A percentile compares a stretch with the other conserved stretches of the same genome.
Evolutionary conservation across 495 filamentous ascomycete species (phyloP).

Genomic region (Xylaria scruposa): DNA sequence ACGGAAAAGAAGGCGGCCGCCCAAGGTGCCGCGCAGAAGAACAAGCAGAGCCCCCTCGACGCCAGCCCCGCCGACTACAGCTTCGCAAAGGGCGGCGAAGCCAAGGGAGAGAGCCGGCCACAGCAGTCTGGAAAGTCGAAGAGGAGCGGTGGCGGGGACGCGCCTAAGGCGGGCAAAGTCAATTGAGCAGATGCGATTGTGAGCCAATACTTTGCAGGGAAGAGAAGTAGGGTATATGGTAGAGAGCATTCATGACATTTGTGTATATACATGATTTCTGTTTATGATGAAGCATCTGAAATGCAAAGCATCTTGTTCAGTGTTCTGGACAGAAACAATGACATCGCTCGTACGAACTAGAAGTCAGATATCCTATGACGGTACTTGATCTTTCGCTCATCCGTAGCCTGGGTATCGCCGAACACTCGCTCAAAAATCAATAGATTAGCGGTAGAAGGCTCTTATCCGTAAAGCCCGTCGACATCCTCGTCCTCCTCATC

Average conservation of each 20-base stretch:
- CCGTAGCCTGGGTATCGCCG: slow-evolving; percentile 33
- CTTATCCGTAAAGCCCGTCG: slow-evolving; percentile 77
- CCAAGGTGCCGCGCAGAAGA: slow-evolving; percentile 33
- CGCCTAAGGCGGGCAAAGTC: slow-evolving; percentile 37
- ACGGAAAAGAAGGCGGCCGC: slow-evolving; percentile 36
- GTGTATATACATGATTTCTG: background rate
- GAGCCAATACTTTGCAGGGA: background rate
- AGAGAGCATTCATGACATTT: background rate
- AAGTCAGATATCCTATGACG: background rate
- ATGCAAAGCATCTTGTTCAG: background rate
- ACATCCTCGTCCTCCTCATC: slow-evolving; percentile 70
- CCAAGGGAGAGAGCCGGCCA: slow-evolving; percentile 24
- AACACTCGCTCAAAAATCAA: slow-evolving; percentile 2
- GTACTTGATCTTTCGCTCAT: slow-evolving; percentile 7
- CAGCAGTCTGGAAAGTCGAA: slow-evolving; percentile 33
- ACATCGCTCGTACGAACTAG: background rate
- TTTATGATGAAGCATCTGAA: background rate
- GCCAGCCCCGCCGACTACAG: slow-evolving; percentile 47
- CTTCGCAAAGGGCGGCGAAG: slow-evolving; percentile 34
- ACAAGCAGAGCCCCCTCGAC: slow-evolving; percentile 47
- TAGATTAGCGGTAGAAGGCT: background rate
- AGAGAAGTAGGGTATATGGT: background rate
- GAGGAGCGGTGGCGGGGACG: slow-evolving; percentile 32
- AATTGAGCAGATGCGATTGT: background rate
- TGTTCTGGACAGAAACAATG: background rate